These are phyloP conservation scores for Celoporthe dispersa DNA, from an alignment of 2,329 filamentous ascomycete genomes.

Conservation along the genomic window DNA sequence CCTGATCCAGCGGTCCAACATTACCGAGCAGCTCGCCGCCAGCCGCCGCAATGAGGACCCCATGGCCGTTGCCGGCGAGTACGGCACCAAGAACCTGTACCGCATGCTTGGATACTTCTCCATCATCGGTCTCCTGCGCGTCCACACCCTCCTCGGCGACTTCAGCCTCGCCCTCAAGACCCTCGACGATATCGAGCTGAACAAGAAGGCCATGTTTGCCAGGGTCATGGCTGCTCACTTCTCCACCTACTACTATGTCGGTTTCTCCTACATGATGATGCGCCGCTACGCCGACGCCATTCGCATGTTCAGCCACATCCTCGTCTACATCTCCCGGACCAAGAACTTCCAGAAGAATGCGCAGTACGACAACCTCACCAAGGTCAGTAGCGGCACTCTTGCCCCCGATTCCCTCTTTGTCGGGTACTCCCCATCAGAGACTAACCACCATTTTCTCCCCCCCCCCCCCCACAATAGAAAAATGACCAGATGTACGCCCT, in stretches of 20 bases:
- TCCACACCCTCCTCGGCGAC: constrained; percentile 95
- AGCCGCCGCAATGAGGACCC: constrained; percentile 95
- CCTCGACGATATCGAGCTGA: constrained; percentile 98
- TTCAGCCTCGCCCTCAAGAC: constrained; percentile 99
- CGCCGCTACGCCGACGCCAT: constrained; percentile 98
- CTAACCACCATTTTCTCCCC: constrained; percentile 1
- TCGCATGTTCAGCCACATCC: constrained; percentile 99
- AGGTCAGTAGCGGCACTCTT: constrained; percentile 44
- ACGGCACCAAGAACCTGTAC: constrained; percentile 92
- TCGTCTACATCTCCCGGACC: constrained; percentile 96
- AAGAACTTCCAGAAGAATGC: constrained; percentile 99
- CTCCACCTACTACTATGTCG: constrained; percentile 99
- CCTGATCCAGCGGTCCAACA: constrained; percentile 96
- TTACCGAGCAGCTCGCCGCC: constrained; percentile 93
- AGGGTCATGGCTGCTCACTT: constrained; percentile 99
- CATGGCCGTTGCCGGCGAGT: constrained; percentile 86
- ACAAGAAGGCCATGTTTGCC: constrained; percentile 99
- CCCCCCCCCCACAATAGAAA: constrained; percentile 57
- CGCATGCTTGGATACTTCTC: constrained; percentile 99
- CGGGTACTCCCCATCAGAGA: not conserved
- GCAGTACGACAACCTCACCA: constrained; percentile 97
- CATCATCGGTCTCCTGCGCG: constrained; percentile 93
- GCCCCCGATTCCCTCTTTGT: too few species aligned
- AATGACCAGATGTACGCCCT: constrained; percentile 99
- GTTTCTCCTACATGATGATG: constrained; percentile 99